Evolutionary conservation across 257 asterid genomes (phyloP), one percentile per base, ranked within the genome.

Genomic region (Fraxinus cuspidata): DNA sequence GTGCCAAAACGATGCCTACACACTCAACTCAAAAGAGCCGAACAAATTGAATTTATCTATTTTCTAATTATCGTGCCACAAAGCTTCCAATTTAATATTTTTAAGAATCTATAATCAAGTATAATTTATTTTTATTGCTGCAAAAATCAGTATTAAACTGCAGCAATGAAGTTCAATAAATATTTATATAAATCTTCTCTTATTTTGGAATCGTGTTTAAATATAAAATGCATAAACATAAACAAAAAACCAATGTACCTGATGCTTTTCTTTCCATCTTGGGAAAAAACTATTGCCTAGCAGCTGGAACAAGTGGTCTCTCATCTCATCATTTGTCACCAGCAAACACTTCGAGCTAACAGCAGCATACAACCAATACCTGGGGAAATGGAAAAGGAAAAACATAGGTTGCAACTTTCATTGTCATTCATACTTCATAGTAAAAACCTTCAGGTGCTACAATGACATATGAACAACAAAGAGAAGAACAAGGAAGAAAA

Each of bases 281-380:
- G 98, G 97, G 80, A 95, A 90, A 78, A 95, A 40, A 40, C 15
- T 40, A 9, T 40, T 37, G 42, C 99, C 99, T 74, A 95, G 68
- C 72, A 95, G 90, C 78, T 90, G 89, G 88, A 93, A 95, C 81
- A 95, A 83, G 86, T 95, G 99, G 82, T 93, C 99, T 80, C 99
- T 90, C 98, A 95, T 93, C 89, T 95, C 99, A 84, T 95, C 99
- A 65, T 91, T 95, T 15, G 98, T 93, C 85, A 93, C 96, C 87
- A 95, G 88, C 90, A 93, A 86, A 82, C 97, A 88, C 85, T 89
- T 95, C 27, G 88, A 89, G 77, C 91, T 90, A 5, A 95, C 97
- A 76, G 99, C 98, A 74, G 99, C 99, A 86, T 91, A 95, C 75
- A 95, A 81, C 97, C 99, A 95, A 79, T 95, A 95, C 99, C 97